Evolutionary conservation across 202 grass and related monocot species (phyloP).

Genomic region (Setaria italica): DNA sequence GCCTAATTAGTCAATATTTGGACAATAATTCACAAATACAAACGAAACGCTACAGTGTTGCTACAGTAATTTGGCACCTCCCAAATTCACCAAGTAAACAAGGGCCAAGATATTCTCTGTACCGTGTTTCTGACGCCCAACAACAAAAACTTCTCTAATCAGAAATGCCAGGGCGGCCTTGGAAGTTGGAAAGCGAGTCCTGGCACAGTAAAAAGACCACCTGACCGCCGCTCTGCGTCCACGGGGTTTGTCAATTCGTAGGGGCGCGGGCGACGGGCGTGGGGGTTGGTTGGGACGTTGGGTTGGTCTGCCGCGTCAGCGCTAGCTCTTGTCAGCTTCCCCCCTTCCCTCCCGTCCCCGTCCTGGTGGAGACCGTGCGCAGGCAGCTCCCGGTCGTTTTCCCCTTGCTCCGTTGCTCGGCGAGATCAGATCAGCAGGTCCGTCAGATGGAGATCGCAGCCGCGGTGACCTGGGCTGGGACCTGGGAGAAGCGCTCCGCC

Average conservation of each 20-base stretch:
- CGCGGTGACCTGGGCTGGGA: neutral
- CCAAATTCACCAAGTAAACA: too few species aligned
- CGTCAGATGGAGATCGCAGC: neutral
- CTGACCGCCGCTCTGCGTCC: neutral
- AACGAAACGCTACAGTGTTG: too few species aligned
- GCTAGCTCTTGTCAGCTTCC: neutral
- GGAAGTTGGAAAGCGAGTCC: neutral
- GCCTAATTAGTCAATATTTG: too few species aligned
- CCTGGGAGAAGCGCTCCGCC: neutral
- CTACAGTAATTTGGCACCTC: too few species aligned
- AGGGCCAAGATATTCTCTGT: too few species aligned
- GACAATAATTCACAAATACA: too few species aligned
- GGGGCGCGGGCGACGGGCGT: neutral
- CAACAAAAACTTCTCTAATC: too few species aligned
- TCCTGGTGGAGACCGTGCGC: neutral
- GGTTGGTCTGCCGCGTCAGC: neutral
- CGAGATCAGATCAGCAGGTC: neutral
- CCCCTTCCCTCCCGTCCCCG: too few species aligned
- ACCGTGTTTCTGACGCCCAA: too few species aligned
- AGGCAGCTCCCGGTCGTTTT: neutral
- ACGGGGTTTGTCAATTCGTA: neutral
- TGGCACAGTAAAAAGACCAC: neutral
- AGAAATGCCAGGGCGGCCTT: neutral
- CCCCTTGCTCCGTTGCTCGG: neutral
- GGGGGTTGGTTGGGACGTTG: neutral